phyloP scores from a whole-genome alignment of 345 rosid species.

The Linum lewisii region DNA sequence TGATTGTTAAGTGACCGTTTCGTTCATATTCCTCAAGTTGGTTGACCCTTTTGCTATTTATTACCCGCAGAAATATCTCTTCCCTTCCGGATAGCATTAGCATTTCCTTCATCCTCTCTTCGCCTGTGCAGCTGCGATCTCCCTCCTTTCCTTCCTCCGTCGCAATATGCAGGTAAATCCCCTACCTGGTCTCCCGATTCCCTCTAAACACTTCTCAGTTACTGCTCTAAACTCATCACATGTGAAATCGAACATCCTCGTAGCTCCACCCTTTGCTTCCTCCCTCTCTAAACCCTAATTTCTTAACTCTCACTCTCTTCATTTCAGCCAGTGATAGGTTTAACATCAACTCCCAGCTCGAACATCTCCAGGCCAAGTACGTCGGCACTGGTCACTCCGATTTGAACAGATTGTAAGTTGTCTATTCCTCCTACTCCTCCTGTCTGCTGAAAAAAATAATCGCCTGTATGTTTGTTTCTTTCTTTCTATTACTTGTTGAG shows the following conservation, averaged over 20 bases:
- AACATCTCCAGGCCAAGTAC: constrained; percentile 96
- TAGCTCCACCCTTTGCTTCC: not conserved
- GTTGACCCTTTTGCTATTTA: too few species aligned
- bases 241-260: not conserved
- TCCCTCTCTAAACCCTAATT: not conserved
- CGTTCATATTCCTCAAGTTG: too few species aligned
- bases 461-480: not conserved
- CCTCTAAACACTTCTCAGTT: not conserved
- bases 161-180: not conserved
- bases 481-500: not conserved
- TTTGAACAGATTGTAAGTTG: constrained; percentile 76
- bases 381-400: constrained; percentile 97
- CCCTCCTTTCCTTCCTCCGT: too few species aligned
- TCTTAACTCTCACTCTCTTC: not conserved
- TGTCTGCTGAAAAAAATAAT: not conserved
- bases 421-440: not conserved
- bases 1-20: too few species aligned
- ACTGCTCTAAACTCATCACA: not conserved
- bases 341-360: constrained; percentile 96
- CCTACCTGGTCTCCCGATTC: not conserved
- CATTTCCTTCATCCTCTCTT: too few species aligned
- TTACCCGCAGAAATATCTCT: too few species aligned
- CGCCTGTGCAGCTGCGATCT: too few species aligned
- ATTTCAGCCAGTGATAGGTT: constrained; percentile 88
- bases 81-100: too few species aligned